Base-by-base conservation (phyloP, 352 stramenopile genomes). In the Phytophthora cryptogea region DNA sequence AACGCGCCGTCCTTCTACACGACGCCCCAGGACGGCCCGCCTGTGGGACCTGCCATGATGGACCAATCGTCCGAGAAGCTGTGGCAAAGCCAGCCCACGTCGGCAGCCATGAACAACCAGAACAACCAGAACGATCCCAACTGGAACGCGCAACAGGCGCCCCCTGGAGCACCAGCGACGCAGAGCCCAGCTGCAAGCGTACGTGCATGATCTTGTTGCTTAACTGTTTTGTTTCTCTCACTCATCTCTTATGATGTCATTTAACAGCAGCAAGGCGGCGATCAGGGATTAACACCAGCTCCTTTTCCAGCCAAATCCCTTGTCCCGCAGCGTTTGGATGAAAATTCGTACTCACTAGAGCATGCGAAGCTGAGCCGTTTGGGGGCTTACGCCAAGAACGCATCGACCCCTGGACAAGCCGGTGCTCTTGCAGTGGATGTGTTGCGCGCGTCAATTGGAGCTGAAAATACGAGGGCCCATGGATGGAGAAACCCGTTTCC, bases 401-500 rank as follows among this genome's bases (percentile, higher is more conserved):
- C 87, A 2, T 75, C 62, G 6, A 83, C 79, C 0, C 66, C 83
- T 2, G 73, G 68, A 8, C 81, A 91, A 66, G 80, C 85, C 3
- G 83, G 72, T 7, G 80, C 85, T 23, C 77, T 94, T 30, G 85
- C 83, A 40, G 58, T 91, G 43, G 85, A 94, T 65, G 61, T 90
- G 0, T 47, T 90, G 5, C 85, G 83, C 42, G 79, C 78, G 3
- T 75, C 80, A 0, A 48, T 80, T 6, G 63, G 69, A 6, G 67
- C 65, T 26, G 68, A 77, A 54, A 78, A 75, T 20, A 69, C 53
- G 11, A 70, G 62, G 31, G 80, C 80, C 6, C 74, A 90, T 39
- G 84, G 80, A 5, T 94, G 85, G 85, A 84, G 74, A 32, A 74
- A 81, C 39, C 68, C 79, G 9, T 91, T 83, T 48, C 75, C 83